phyloP scores from a whole-genome alignment of 805 yeast species.

The Cyberlindnera lachancei region DNA sequence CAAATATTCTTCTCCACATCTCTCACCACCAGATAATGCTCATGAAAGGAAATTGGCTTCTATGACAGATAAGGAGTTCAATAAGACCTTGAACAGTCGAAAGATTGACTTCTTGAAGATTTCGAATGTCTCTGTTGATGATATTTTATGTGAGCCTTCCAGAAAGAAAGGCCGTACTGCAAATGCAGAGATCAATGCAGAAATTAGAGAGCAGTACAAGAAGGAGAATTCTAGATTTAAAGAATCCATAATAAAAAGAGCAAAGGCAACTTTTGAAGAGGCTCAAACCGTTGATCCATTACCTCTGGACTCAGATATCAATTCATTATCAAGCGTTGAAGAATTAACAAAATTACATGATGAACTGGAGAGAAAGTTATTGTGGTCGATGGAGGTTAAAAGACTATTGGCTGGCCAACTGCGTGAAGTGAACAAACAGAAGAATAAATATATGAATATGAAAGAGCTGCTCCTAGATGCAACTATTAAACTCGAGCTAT shows the following conservation, averaged over 20 bases:
- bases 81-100: slow-evolving; percentile 3
- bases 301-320: slow-evolving; percentile 14
- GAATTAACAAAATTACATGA: slow-evolving; percentile 20
- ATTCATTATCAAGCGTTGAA: slow-evolving; percentile 4
- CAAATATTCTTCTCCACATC: slow-evolving; percentile 1
- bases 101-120: slow-evolving; percentile 19
- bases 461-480: slow-evolving; percentile 39
- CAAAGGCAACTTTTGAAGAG: slow-evolving; percentile 7
- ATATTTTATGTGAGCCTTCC: slow-evolving; percentile 20
- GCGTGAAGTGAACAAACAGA: slow-evolving; percentile 23
- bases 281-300: slow-evolving; percentile 11
- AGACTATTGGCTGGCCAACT: slow-evolving; percentile 29
- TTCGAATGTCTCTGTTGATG: slow-evolving; percentile 18
- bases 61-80: slow-evolving; percentile 8
- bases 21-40: not conserved
- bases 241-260: slow-evolving; percentile 3
- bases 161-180: slow-evolving; percentile 22
- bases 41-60: slow-evolving; percentile 5
- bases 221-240: slow-evolving; percentile 6
- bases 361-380: slow-evolving; percentile 25
- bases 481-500: slow-evolving; percentile 28
- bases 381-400: slow-evolving; percentile 33
- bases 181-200: slow-evolving; percentile 19
- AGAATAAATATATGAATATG: slow-evolving; percentile 29
- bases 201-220: slow-evolving; percentile 14